Conservation (phyloP, 2,329 filamentous ascomycete species). For the Tolypocladium album region DNA sequence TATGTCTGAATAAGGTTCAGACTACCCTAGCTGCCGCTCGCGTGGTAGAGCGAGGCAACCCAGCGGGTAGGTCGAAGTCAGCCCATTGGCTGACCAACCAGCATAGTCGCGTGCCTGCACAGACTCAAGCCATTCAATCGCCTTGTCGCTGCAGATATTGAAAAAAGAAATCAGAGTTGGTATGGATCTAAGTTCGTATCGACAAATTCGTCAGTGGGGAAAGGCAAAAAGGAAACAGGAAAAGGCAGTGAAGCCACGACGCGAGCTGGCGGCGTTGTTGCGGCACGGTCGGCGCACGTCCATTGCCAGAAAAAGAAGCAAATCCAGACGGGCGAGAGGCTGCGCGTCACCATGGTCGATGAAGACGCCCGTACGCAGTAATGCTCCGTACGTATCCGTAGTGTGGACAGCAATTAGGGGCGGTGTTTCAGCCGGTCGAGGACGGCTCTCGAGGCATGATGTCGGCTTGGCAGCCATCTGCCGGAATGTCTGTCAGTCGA, state of each 20-base stretch:
- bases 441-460: not conserved
- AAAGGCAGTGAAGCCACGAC: not conserved
- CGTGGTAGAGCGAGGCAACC: too few species aligned
- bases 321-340: not conserved
- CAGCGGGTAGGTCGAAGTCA: not conserved
- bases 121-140: not conserved
- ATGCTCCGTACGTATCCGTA: too few species aligned
- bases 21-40: too few species aligned
- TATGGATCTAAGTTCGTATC: not conserved
- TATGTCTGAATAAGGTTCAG: too few species aligned
- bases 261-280: not conserved
- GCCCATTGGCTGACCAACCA: not conserved
- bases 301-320: not conserved
- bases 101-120: not conserved
- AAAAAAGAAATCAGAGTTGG: not conserved
- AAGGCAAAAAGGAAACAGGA: not conserved
- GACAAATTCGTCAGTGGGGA: not conserved
- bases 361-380: not conserved
- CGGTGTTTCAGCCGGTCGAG: not conserved
- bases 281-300: not conserved
- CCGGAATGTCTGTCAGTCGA: not conserved
- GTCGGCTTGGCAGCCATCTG: not conserved
- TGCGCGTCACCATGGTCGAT: not conserved
- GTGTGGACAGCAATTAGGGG: not conserved
- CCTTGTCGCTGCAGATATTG: not conserved